Evolutionary conservation across 805 yeast species (phyloP), one percentile per base, ranked within the genome.

Genomic region (Barnettozyma populi): DNA sequence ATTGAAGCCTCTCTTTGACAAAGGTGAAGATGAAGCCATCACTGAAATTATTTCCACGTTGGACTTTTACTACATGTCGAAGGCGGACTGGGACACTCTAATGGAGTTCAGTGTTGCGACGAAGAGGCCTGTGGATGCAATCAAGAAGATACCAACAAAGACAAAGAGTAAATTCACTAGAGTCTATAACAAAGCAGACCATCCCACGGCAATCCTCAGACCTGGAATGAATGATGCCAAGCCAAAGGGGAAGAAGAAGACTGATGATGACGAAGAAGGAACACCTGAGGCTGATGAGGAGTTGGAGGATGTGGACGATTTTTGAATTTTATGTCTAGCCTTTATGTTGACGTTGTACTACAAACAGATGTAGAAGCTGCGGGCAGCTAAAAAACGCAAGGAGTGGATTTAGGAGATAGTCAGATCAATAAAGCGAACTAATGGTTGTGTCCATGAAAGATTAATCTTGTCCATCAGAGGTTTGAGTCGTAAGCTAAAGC

Each of bases 1-100:
- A 29, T 62, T 83, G 19, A 59, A 67, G 9, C 96, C 96, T 0
- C 57, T 94, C 19, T 19, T 46, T 11, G 36, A 37, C 10, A 55
- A 72, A 0, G 88, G 85, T 0, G 72, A 74, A 5, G 87, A 73
- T 2, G 95, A 89, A 2, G 49, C 49, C 10, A 76, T 92, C 29
- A 70, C 71, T 0, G 76, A 74, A 2, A 84, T 86, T 3, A 80
- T 94, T 43, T 70, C 72, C n/a, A 58, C 79, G 2, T 75, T 94
- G 86, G 99, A 94, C 65, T 72, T 79, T 32, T 94, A 94, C 65
- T 94, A 80, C 59, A 64, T 94, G 35, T 86, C 96, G 7, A 85
- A 80, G 58, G 96, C 90, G 49, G 98, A 94, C 65, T 92, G 95
- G 90, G 98, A 92, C 60, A 76, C 75, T 20, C 69, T 94, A 10